phyloP scores from a whole-genome alignment of 257 asterid species.

The Solanum lignicaule region DNA sequence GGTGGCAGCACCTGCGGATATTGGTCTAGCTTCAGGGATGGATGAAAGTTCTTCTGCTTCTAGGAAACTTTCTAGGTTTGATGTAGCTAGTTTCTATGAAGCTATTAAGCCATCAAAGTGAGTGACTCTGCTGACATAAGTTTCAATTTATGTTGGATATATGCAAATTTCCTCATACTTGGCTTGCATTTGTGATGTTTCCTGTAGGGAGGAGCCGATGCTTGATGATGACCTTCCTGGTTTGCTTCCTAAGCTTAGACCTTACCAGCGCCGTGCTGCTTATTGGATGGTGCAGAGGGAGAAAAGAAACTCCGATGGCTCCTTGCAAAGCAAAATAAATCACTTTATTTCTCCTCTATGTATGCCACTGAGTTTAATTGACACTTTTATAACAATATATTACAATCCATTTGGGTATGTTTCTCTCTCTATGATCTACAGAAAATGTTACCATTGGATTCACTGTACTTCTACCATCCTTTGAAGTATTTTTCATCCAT shows the following conservation, averaged over 20 bases:
- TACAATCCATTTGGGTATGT: constrained; percentile 92
- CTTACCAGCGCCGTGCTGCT: constrained; percentile 96
- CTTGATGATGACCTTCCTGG: constrained; percentile 58
- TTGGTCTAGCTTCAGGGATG: constrained; percentile 18
- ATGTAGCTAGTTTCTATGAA: constrained; percentile 77
- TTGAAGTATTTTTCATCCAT: background rate
- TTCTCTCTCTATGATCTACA: background rate
- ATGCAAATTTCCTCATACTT: background rate
- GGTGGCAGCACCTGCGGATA: constrained; percentile 15
- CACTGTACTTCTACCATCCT: background rate
- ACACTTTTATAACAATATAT: constrained; percentile 51
- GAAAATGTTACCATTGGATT: background rate
- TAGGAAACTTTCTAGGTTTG: constrained; percentile 42
- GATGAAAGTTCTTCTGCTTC: constrained; percentile 26
- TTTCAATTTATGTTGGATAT: background rate
- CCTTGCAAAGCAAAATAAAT: constrained; percentile 32
- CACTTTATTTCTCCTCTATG: constrained; percentile 66
- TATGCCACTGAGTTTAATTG: constrained; percentile 58
- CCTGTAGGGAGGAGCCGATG: constrained; percentile 63
- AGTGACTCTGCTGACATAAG: constrained; percentile 13
- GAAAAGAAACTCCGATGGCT: constrained; percentile 36
- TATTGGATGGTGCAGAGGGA: constrained; percentile 95
- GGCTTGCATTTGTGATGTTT: constrained; percentile 6
- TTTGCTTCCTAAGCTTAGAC: constrained; percentile 87
- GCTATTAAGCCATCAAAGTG: constrained; percentile 95